A percentile compares a stretch with the other conserved stretches of the same genome.
phyloP scores from a whole-genome alignment of 2,329 filamentous ascomycete species.

The Mariannaea elegans region DNA sequence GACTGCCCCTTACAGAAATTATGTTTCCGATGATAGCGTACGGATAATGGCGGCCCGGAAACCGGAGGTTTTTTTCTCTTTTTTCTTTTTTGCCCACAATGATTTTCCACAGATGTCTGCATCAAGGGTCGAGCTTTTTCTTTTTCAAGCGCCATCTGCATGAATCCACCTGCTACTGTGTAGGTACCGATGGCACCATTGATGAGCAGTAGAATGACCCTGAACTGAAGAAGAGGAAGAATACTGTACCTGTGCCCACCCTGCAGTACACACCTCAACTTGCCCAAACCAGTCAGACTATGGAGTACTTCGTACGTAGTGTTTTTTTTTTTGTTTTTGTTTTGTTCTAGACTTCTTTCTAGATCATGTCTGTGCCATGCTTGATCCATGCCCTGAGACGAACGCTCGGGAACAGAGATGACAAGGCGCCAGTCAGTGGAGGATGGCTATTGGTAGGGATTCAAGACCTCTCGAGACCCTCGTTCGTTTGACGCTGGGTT shows the following conservation, averaged over 20 bases:
- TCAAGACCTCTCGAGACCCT: no score
- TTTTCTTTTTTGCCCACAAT: no score
- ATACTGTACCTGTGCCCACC: no score
- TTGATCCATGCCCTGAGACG: slow-evolving; percentile 5
- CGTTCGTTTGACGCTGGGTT: background rate
- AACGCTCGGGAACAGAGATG: background rate
- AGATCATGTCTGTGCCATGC: slow-evolving; percentile 7
- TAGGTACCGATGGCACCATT: slow-evolving; percentile 2
- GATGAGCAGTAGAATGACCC: background rate
- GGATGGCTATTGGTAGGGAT: no score
- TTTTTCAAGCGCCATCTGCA: background rate
- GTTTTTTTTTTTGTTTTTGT: no score
- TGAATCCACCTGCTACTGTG: background rate
- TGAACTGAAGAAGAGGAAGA: no score
- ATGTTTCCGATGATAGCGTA: background rate
- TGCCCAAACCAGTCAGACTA: background rate
- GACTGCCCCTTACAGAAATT: background rate
- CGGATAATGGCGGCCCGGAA: slow-evolving; percentile 16
- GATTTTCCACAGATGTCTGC: background rate
- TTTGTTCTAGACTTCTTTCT: background rate
- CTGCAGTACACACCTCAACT: no score
- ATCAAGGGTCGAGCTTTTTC: background rate
- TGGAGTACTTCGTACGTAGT: no score
- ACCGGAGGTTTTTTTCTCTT: slow-evolving; percentile 15
- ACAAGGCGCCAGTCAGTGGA: slow-evolving; percentile 5